phyloP scores from a whole-genome alignment of 805 yeast species.

The Suhomyces faveliae region DNA sequence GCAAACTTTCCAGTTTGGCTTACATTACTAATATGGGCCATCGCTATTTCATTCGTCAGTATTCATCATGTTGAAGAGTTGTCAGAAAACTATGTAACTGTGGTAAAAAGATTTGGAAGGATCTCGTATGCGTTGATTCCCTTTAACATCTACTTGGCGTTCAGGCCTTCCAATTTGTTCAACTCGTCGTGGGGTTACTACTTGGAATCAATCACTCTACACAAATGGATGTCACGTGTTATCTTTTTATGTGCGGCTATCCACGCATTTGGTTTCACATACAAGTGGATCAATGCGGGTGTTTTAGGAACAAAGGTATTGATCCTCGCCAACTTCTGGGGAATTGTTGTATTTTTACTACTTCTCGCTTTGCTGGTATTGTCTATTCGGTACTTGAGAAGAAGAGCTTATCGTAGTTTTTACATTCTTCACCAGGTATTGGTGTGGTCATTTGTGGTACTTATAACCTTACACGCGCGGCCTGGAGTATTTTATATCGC shows the following conservation, averaged over 20 bases:
- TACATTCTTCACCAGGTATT: constrained; percentile 56
- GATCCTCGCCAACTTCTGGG: constrained; percentile 47
- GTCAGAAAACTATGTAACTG: constrained; percentile 31
- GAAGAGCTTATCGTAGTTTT: constrained; percentile 49
- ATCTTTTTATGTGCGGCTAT: constrained; percentile 43
- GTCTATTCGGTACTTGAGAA: constrained; percentile 51
- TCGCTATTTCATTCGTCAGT: constrained; percentile 27
- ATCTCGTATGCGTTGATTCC: constrained; percentile 58
- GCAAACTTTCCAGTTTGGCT: constrained; percentile 30
- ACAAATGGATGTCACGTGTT: constrained; percentile 70
- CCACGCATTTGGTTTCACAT: constrained; percentile 55
- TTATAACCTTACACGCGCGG: constrained; percentile 63
- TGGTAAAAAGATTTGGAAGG: constrained; percentile 61
- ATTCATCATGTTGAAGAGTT: constrained; percentile 32
- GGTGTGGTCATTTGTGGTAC: constrained; percentile 42
- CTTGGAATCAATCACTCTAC: constrained; percentile 54
- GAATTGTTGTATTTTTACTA: constrained; percentile 43
- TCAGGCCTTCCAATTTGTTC: constrained; percentile 47
- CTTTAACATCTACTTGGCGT: constrained; percentile 51
- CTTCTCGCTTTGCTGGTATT: constrained; percentile 39
- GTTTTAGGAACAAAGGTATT: constrained; percentile 31
- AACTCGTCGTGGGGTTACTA: constrained; percentile 40
- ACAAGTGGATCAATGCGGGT: constrained; percentile 46
- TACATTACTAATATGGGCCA: constrained; percentile 34
- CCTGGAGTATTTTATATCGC: constrained; percentile 55